Base-by-base conservation (phyloP, 1,284 basidiomycete species). In the Cystobasidiaceae sp. region DNA sequence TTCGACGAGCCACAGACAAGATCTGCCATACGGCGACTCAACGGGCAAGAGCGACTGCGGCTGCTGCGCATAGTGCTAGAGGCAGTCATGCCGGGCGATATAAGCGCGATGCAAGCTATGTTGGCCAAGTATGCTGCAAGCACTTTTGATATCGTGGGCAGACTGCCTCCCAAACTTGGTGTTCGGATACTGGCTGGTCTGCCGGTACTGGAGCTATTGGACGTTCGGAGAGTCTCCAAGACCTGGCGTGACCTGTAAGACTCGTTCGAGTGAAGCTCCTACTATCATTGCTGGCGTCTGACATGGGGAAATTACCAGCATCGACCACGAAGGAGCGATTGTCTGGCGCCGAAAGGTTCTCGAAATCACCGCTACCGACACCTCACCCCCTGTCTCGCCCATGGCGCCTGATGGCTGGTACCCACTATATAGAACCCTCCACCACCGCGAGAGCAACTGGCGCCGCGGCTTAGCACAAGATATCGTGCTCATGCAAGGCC, bases 361-460 rank as follows among this genome's bases (percentile, higher is more conserved):
- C 80, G 82, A 17, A 82, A 23, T 92, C 60, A 90, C 89, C 0
- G 81, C 82, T 6, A 84, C 82, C 19, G 90, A 92, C 72, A 88
- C 90, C 0, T 79, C 82, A 17, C 86, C 85, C 0, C 73, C 88
- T 41, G 81, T 81, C 54, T 79, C 83, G 0, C 87, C 87, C 17
- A 71, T 79, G 9, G 80, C 78, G 32, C 84, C 85, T 4, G 83
- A 85, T 70, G 87, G 86, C 76, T 91, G 89, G 89, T 87, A 88
- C 71, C 82, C 84, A 0, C 77, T 93, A 13, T 93, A 91, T 74
- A 84, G 86, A 45, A 85, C 85, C 3, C 81, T 94, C 5, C 88
- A 90, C 74, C 86, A 89, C 75, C 85, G 91, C 37, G 91, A 94
- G 77, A 83, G 84, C 48, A 93, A 94, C 77, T 91, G 93, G 82